Conservation (phyloP, 202 grass and related monocot genomes). For the Dendrocalamus latiflorus region DNA sequence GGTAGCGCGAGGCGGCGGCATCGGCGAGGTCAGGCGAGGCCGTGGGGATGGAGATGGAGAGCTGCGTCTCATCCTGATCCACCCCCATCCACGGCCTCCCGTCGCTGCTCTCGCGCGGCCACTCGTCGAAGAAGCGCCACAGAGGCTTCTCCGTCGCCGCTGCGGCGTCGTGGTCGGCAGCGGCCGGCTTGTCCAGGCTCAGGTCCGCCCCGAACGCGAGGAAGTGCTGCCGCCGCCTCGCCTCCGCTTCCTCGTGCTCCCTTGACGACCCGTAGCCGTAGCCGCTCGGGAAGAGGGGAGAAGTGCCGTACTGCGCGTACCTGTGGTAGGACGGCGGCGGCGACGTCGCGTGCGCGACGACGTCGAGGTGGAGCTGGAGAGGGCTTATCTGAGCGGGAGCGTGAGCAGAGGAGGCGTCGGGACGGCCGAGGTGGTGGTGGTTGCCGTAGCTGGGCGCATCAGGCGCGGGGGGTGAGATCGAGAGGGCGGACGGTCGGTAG, state of each 20-base stretch:
- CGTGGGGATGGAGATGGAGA: conserved; percentile 84
- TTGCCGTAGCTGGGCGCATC: neutral
- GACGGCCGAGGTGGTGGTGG: neutral
- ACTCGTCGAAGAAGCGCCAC: conserved; percentile 79
- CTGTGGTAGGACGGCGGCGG: conserved; percentile 56
- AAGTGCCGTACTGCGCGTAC: conserved; percentile 22
- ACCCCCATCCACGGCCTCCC: conserved; percentile 31
- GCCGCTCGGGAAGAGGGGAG: neutral
- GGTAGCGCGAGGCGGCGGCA: conserved; percentile 10
- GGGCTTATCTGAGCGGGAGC: neutral
- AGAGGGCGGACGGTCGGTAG: conserved; percentile 25
- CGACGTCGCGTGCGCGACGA: conserved; percentile 23
- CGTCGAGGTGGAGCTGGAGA: conserved; percentile 60
- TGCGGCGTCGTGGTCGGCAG: neutral
- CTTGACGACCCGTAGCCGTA: neutral
- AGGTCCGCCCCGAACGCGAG: conserved; percentile 65
- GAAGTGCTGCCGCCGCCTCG: conserved; percentile 45
- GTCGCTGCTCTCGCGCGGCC: conserved; percentile 44
- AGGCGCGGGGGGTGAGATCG: conserved; percentile 25
- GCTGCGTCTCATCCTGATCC: conserved; percentile 68
- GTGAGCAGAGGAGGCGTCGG: neutral
- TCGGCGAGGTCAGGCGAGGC: conserved; percentile 43
- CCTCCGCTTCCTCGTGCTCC: conserved; percentile 29
- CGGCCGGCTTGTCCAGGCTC: conserved; percentile 52
- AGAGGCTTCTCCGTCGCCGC: conserved; percentile 47